These are phyloP conservation scores for Mucor saturninus DNA, from an alignment of 371 early-diverging fungal genomes.

Conservation along the genomic window DNA sequence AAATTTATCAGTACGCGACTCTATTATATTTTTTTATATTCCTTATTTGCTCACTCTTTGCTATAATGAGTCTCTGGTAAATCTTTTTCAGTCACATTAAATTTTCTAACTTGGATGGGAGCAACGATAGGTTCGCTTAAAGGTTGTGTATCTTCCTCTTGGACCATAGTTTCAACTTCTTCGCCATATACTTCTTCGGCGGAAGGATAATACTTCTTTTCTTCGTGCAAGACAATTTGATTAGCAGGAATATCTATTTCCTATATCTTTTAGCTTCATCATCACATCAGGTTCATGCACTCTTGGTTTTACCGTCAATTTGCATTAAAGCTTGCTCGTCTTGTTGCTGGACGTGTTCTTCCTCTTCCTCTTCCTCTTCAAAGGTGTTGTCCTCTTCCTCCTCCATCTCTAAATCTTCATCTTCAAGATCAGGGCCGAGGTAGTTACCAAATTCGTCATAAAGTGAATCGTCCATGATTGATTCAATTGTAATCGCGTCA, in stretches of 20 bases:
- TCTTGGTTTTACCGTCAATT: constrained; percentile 38
- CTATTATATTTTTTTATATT: background rate
- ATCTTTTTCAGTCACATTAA: constrained; percentile 83
- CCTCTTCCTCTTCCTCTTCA: constrained; percentile 46
- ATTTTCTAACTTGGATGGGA: constrained; percentile 86
- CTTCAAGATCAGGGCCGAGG: constrained; percentile 92
- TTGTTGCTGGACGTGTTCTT: constrained; percentile 42
- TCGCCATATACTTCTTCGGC: constrained; percentile 97
- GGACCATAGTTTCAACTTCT: constrained; percentile 94
- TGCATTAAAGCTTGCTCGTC: constrained; percentile 45
- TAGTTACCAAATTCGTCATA: constrained; percentile 99
- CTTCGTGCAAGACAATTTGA: constrained; percentile 94
- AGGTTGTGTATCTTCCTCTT: constrained; percentile 98
- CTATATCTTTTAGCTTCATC: too few relatives aligned
- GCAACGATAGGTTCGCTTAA: constrained; percentile 94
- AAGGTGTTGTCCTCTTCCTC: constrained; percentile 23
- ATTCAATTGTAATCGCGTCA: constrained; percentile 8
- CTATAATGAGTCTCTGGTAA: constrained; percentile 83
- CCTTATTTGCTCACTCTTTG: constrained; percentile 76
- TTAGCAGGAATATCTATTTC: constrained; percentile 64
- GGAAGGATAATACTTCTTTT: constrained; percentile 96
- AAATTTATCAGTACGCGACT: background rate
- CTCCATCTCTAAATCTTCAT: constrained; percentile 47
- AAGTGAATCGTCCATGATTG: constrained; percentile 76
- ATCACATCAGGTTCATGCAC: too few relatives aligned